Base-by-base conservation (phyloP, 441 rosid species). In the Metrosideros polymorpha region DNA sequence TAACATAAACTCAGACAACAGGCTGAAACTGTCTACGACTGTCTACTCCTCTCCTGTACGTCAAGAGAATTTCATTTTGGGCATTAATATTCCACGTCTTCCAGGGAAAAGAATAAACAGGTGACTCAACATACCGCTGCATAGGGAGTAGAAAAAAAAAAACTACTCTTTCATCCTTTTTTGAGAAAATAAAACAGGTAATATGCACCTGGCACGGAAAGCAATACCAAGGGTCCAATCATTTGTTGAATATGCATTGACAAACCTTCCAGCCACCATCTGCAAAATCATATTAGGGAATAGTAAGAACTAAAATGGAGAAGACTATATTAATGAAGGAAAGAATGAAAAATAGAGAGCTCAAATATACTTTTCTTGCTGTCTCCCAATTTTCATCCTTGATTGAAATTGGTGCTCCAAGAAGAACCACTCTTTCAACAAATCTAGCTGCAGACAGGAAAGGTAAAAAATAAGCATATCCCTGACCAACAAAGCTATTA, bases 231-330 rank as follows among this genome's bases (percentile, higher is more conserved):
- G 99, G 50, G 91, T 97, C 99, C 99, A 97, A 84, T 97, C 99
- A 86, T 92, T 93, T 82, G 94, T 89, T 45, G 99, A 95, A 91
- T 96, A 95, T 71, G 93, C 96, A 90, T 95, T 97, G 86, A 96
- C 90, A 91, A 97, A 97, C 90, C 99, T 93, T 86, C 98, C 99
- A 43, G 98, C 96, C 87, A 97, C 99, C 96, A 95, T 94, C 99
- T 97, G 91, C 84, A 87, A 85, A 86, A 84, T 87, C 86, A 71
- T 8, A 76, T 84, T 57, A 61, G 35, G 42, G 29, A 25, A 35
- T 55, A 83, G 85, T 53, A 71, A 79, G 50, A 14, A 43, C 32
- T 19, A 43, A 45, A 87, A 82, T 54, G 29, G 30, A 84, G 42
- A 82, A 30, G 77, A 76, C 79, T 71, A 86, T 45, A 27, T 54